Conservation (phyloP, 345 rosid genomes). For the Aquilaria malaccensis region DNA sequence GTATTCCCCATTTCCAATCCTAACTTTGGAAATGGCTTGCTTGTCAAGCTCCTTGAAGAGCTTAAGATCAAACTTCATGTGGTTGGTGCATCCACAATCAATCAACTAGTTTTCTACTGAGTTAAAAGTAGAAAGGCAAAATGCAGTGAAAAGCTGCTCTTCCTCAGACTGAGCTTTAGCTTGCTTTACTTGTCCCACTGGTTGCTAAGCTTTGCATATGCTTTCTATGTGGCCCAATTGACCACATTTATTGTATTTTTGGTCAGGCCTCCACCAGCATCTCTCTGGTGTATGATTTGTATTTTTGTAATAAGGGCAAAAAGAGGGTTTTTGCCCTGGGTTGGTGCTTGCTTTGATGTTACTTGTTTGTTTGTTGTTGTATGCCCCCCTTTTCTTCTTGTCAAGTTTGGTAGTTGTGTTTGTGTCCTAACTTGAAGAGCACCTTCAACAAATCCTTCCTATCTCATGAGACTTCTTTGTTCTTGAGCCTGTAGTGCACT, state of each 20-base stretch:
- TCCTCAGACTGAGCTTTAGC: neutral
- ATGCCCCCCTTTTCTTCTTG: neutral
- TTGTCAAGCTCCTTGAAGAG: neutral
- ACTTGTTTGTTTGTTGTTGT: neutral
- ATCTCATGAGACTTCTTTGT: neutral
- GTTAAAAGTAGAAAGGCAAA: neutral
- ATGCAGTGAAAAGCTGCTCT: neutral
- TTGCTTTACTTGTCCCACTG: neutral
- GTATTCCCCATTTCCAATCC: neutral
- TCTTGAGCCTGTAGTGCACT: neutral
- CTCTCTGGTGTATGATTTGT: neutral
- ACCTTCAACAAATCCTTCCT: neutral
- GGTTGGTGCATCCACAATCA: conserved; percentile 3
- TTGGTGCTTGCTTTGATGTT: neutral
- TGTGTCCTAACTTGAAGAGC: neutral
- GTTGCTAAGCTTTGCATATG: neutral
- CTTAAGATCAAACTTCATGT: neutral
- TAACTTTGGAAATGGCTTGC: neutral
- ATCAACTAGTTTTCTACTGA: neutral
- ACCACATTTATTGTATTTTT: neutral
- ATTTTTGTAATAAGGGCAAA: neutral
- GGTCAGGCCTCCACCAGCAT: neutral
- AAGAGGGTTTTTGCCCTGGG: neutral
- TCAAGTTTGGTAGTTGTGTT: neutral
- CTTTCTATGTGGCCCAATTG: neutral